Conservation (phyloP, 1,284 basidiomycete genomes). For the Naganishia albida region DNA sequence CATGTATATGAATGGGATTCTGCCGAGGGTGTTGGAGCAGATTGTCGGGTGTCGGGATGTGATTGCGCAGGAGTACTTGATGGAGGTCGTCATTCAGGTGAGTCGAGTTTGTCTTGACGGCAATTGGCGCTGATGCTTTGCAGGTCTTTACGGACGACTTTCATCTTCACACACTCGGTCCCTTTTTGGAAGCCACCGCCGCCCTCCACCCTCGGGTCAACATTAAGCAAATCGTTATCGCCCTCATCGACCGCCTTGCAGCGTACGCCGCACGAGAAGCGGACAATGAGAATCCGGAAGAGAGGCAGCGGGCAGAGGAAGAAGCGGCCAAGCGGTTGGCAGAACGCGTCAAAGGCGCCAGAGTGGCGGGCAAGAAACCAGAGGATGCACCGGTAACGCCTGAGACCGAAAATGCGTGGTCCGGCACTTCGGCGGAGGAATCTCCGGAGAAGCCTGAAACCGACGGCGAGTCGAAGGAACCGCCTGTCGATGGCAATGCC, state of each 20-base stretch:
- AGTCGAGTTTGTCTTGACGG: constrained; percentile 33
- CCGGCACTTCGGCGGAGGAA: neutral
- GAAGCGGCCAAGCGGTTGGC: constrained; percentile 80
- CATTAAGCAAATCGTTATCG: constrained; percentile 94
- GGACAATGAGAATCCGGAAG: constrained; percentile 88
- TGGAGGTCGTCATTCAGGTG: constrained; percentile 97
- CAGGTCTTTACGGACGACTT: constrained; percentile 96
- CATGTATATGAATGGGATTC: constrained; percentile 78
- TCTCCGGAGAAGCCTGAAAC: neutral
- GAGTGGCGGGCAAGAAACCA: constrained; percentile 49
- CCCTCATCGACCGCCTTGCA: constrained; percentile 90
- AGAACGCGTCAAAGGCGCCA: constrained; percentile 68
- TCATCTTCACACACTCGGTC: constrained; percentile 85
- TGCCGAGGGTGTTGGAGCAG: constrained; percentile 88
- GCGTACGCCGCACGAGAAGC: constrained; percentile 91
- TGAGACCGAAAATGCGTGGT: neutral
- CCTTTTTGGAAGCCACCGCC: constrained; percentile 89
- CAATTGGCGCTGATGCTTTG: neutral
- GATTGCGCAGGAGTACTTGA: constrained; percentile 94
- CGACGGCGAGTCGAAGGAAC: constrained; percentile 4
- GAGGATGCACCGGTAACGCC: neutral
- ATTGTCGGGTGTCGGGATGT: constrained; percentile 95
- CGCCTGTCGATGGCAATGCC: constrained; percentile 50
- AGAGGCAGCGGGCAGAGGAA: constrained; percentile 85
- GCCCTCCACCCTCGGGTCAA: constrained; percentile 93